Percentiles rank a stretch among this genome's conserved stretches.
Conservation (phyloP, 805 yeast genomes). For the Candida alai region DNA sequence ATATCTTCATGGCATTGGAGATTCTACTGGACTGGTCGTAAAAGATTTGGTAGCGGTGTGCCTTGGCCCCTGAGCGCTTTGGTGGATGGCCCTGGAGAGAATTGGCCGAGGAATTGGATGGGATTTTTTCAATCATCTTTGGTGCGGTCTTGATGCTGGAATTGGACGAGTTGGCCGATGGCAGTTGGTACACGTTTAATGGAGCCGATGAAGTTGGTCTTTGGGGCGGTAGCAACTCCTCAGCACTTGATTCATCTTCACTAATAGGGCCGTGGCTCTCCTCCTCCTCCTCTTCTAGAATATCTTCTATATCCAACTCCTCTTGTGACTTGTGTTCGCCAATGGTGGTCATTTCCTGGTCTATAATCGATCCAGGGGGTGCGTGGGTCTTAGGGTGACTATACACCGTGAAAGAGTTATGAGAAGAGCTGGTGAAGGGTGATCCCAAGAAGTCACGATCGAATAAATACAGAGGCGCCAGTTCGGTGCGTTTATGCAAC, state of each 20-base stretch:
- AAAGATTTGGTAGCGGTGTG: constrained; percentile 41
- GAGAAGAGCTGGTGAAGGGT: constrained; percentile 27
- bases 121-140: constrained; percentile 26
- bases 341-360: too few relatives aligned
- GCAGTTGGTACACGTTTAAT: too few relatives aligned
- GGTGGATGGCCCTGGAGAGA: constrained; percentile 17
- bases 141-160: constrained; percentile 23
- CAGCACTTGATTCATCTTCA: constrained; percentile 9
- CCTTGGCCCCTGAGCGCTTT: constrained; percentile 39
- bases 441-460: constrained; percentile 30
- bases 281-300: background rate
- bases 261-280: too few relatives aligned
- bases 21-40: constrained; percentile 43
- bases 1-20: constrained; percentile 40
- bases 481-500: constrained; percentile 17
- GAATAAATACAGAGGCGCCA: constrained; percentile 17
- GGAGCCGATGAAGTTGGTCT: constrained; percentile 20
- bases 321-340: too few relatives aligned
- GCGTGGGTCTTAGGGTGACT: too few relatives aligned
- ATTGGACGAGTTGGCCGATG: constrained; percentile 24
- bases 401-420: too few relatives aligned
- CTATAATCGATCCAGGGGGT: constrained; percentile 2
- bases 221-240: constrained; percentile 11
- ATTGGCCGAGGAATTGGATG: constrained; percentile 31
- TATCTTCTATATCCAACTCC: constrained; percentile 5